Conservation (phyloP, 75 land plant species). For the Pinus taeda region DNA sequence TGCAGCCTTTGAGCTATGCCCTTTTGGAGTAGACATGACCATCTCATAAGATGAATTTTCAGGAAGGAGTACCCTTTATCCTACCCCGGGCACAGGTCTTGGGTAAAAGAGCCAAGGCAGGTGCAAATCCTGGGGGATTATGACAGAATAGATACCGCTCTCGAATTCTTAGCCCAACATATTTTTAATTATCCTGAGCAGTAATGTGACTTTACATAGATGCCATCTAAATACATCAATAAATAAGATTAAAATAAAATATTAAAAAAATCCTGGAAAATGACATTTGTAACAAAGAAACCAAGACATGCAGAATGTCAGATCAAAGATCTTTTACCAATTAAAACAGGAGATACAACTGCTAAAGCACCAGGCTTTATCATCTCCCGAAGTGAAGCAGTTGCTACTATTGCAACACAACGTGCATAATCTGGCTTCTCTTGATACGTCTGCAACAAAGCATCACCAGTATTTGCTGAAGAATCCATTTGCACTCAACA, state of each 20-base stretch:
- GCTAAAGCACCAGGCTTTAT: conserved; percentile 99
- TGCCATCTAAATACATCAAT: background rate
- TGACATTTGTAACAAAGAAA: background rate
- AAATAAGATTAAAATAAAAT: background rate
- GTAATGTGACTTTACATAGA: background rate
- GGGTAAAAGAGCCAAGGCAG: too few relatives aligned
- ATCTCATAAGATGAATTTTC: too few relatives aligned
- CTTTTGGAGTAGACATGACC: too few relatives aligned
- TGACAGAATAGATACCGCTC: background rate
- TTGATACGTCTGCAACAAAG: conserved; percentile 66
- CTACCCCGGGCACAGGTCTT: too few relatives aligned
- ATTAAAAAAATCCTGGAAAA: background rate
- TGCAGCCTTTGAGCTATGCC: too few relatives aligned
- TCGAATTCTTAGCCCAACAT: background rate
- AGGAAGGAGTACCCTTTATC: too few relatives aligned
- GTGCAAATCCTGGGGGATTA: background rate
- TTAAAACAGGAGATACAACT: conserved; percentile 81
- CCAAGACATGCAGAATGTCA: background rate
- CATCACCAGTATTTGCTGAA: background rate
- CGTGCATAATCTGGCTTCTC: conserved; percentile 99
- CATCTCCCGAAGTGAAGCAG: conserved; percentile 96
- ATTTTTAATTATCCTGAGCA: background rate
- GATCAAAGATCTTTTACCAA: conserved; percentile 45
- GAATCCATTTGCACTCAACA: background rate
- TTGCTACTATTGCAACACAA: conserved; percentile 98